A percentile compares a stretch with the other conserved stretches of the same genome.
phyloP scores from a whole-genome alignment of 2,329 filamentous ascomycete genomes.

The Xylariomycetidae sp. region DNA sequence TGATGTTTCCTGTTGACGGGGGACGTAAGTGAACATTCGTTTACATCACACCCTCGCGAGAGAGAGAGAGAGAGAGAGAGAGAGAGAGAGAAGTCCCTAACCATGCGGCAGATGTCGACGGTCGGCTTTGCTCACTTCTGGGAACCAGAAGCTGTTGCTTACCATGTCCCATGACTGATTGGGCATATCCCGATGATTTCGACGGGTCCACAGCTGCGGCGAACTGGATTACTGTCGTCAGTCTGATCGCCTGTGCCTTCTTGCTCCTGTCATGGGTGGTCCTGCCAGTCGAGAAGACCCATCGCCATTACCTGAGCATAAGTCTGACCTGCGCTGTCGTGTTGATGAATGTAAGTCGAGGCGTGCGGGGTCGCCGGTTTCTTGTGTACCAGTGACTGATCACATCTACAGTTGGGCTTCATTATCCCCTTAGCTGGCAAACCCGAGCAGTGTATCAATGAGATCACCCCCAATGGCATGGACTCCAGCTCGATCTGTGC shows the following conservation, averaged over 20 bases:
- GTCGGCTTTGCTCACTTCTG: conserved; percentile 51
- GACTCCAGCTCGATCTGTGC: conserved; percentile 75
- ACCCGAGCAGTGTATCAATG: conserved; percentile 79
- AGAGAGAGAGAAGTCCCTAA: conserved; percentile 15
- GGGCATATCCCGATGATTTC: conserved; percentile 62
- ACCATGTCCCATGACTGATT: conserved; percentile 83
- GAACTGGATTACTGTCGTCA: conserved; percentile 78
- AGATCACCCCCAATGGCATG: conserved; percentile 94
- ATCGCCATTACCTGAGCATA: conserved; percentile 88
- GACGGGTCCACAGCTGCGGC: conserved; percentile 56
- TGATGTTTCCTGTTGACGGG: conserved; percentile 45
- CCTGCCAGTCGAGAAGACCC: conserved; percentile 82
- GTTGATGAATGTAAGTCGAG: conserved; percentile 68
- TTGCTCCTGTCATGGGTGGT: conserved; percentile 74
- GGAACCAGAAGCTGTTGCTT: conserved; percentile 67
- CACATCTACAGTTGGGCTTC: conserved; percentile 64
- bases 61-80: neutral
- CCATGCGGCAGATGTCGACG: conserved; percentile 39
- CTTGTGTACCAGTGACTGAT: neutral
- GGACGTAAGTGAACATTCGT: conserved; percentile 24
- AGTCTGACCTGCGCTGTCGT: conserved; percentile 73
- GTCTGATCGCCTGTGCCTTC: conserved; percentile 68
- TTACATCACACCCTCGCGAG: neutral
- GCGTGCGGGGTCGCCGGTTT: too few relatives aligned
- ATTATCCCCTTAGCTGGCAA: conserved; percentile 77